Evolutionary conservation across 1,284 basidiomycete species (phyloP).

Genomic region (Fomitopsis pinicola): DNA sequence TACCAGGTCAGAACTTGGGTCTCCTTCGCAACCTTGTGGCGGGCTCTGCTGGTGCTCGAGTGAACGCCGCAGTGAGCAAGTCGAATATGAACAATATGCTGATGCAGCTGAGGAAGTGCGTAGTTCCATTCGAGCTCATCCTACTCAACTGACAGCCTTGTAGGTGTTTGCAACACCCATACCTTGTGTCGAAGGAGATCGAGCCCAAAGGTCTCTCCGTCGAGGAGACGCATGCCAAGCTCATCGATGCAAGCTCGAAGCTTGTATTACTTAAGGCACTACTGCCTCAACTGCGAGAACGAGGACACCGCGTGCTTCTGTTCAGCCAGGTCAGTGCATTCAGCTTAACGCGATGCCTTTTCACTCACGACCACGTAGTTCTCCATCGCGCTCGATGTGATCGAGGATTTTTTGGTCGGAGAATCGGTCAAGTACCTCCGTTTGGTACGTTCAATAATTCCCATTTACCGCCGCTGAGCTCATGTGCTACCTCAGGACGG

Average conservation of each 20-base stretch:
- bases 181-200: constrained; percentile 79
- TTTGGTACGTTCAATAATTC: constrained; percentile 50
- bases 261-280: constrained; percentile 80
- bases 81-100: constrained; percentile 74
- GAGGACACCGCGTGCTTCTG: constrained; percentile 91
- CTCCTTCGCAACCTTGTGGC: constrained; percentile 57
- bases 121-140: neutral
- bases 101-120: constrained; percentile 84
- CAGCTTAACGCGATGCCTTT: neutral
- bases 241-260: constrained; percentile 87
- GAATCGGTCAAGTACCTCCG: constrained; percentile 90
- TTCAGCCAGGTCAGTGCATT: constrained; percentile 84
- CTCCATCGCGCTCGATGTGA: constrained; percentile 84
- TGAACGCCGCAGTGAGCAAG: constrained; percentile 30
- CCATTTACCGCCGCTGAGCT: neutral
- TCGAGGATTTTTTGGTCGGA: constrained; percentile 92
- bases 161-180: constrained; percentile 87
- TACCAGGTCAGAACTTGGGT: constrained; percentile 62
- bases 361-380: constrained; percentile 49
- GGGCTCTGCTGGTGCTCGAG: constrained; percentile 27
- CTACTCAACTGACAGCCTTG: constrained; percentile 8
- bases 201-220: constrained; percentile 67
- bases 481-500: constrained; percentile 64
- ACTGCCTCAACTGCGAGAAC: constrained; percentile 83
- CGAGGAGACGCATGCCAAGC: constrained; percentile 68